Percentiles rank a stretch among this genome's conserved stretches.
These are phyloP conservation scores for Vitis hybrid DNA, from an alignment of 177 flowering plant genomes.

Conservation along the genomic window DNA sequence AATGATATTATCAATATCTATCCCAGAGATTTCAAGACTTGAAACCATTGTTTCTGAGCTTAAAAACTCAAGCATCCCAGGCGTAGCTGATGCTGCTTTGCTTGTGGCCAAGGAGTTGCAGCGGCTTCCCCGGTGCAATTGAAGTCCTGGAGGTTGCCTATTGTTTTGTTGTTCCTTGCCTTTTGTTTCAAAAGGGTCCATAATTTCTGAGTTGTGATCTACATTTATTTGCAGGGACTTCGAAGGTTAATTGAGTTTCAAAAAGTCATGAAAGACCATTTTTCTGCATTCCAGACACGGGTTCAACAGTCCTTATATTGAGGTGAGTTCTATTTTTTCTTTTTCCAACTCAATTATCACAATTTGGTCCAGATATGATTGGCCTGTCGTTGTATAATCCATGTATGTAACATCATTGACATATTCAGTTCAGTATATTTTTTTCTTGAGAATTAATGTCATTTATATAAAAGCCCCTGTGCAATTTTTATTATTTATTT, in stretches of 20 bases:
- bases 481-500: too few species aligned
- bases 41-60: constrained; percentile 60
- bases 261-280: constrained; percentile 10
- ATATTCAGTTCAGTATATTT: neutral
- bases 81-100: constrained; percentile 53
- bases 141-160: constrained; percentile 22
- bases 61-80: constrained; percentile 42
- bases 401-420: constrained; percentile 1
- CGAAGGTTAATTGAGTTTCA: neutral
- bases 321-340: constrained; percentile 13
- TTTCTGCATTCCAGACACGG: neutral
- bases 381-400: constrained; percentile 13
- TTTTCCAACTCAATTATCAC: neutral
- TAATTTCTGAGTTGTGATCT: constrained; percentile 1
- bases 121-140: constrained; percentile 68
- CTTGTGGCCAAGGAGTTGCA: constrained; percentile 70
- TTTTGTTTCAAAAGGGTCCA: neutral
- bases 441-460: neutral
- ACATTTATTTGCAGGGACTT: constrained; percentile 10
- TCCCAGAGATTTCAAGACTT: constrained; percentile 57
- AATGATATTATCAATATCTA: constrained; percentile 76
- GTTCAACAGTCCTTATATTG: neutral
- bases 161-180: neutral
- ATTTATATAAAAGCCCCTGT: too few species aligned
- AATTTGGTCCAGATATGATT: neutral